Percentiles rank a stretch among this genome's conserved stretches.
Conservation (phyloP, 805 yeast species). For the Danielia reshetovae region DNA sequence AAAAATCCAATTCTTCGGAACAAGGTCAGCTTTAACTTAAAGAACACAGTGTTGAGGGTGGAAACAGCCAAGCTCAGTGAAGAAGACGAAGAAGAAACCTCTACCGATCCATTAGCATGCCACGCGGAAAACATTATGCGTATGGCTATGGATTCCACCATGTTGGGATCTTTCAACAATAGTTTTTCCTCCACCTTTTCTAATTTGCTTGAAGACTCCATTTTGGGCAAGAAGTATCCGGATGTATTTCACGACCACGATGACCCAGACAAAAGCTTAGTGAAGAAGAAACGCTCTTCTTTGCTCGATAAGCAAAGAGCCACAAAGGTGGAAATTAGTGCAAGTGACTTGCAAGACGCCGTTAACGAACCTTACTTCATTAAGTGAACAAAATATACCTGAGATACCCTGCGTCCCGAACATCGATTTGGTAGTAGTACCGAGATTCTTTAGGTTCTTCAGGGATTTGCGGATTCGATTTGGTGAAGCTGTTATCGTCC, state of each 20-base stretch:
- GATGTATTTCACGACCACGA: slow-evolving; percentile 15
- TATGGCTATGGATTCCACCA: slow-evolving; percentile 46
- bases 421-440: slow-evolving; percentile 18
- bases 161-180: slow-evolving; percentile 39
- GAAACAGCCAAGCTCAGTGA: not conserved
- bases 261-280: slow-evolving; percentile 20
- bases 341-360: slow-evolving; percentile 34
- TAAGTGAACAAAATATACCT: slow-evolving; percentile 10
- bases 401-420: slow-evolving; percentile 24
- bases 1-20: not conserved
- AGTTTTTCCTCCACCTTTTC: slow-evolving; percentile 35
- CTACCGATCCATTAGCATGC: slow-evolving; percentile 40
- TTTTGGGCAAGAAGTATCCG: slow-evolving; percentile 15
- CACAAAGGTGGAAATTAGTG: slow-evolving; percentile 31
- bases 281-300: slow-evolving; percentile 4
- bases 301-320: slow-evolving; percentile 17
- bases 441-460: too few species aligned
- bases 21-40: not conserved
- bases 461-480: not conserved
- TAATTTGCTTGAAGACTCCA: slow-evolving; percentile 29
- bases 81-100: slow-evolving; percentile 18
- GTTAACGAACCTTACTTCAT: slow-evolving; percentile 16
- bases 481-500: slow-evolving; percentile 2
- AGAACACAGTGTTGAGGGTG: not conserved
- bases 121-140: slow-evolving; percentile 44